Conservation (phyloP, 2,329 filamentous ascomycete genomes). For the Cladosporium cucumerinum region DNA sequence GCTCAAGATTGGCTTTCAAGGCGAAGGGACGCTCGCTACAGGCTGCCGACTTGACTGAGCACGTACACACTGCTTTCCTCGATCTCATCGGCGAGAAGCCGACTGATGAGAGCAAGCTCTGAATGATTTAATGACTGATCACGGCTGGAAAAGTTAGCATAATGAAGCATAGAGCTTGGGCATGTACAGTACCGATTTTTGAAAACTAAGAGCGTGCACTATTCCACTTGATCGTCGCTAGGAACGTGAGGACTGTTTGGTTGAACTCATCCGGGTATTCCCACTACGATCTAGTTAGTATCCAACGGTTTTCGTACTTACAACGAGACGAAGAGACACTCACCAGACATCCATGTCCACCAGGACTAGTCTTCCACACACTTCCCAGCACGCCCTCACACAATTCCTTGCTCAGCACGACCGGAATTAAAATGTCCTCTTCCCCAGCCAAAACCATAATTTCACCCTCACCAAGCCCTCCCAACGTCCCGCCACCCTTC, state of each 20-base stretch:
- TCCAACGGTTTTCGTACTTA: too few relatives aligned
- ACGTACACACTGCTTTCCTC: constrained; percentile 79
- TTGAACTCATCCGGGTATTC: constrained; percentile 26
- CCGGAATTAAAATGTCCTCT: constrained; percentile 26
- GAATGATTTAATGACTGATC: constrained; percentile 2
- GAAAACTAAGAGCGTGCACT: neutral
- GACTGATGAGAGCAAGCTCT: constrained; percentile 27
- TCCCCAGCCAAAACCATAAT: constrained; percentile 27
- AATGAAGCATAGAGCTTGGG: constrained; percentile 15
- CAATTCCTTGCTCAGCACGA: constrained; percentile 23
- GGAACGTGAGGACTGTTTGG: constrained; percentile 18
- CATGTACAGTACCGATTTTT: constrained; percentile 11
- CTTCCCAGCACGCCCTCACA: constrained; percentile 21
- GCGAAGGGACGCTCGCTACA: constrained; percentile 85
- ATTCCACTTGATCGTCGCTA: neutral
- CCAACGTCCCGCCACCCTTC: constrained; percentile 19
- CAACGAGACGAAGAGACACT: neutral
- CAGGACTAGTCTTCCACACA: constrained; percentile 23
- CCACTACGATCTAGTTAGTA: constrained; percentile 17
- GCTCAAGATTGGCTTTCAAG: constrained; percentile 79
- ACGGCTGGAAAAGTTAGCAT: constrained; percentile 13
- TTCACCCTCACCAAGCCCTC: constrained; percentile 16
- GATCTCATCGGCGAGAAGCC: constrained; percentile 69
- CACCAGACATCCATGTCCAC: constrained; percentile 25
- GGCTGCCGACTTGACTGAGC: constrained; percentile 87